These are phyloP conservation scores for Solanum aculeatissimum DNA, from an alignment of 305 asterid species.

Conservation along the genomic window DNA sequence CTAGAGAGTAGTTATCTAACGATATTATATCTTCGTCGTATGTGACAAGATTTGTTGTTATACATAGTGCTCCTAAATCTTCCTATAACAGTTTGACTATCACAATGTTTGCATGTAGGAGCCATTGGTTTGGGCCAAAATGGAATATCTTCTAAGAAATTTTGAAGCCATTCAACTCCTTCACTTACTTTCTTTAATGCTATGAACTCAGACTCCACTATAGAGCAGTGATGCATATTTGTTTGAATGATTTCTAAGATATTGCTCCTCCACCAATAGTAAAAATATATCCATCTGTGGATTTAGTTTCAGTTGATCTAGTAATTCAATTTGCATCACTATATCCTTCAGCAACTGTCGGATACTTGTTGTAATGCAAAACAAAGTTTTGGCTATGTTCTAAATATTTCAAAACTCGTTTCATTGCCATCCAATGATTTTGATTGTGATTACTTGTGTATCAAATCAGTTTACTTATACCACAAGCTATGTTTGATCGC, in stretches of 20 bases:
- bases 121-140: background rate
- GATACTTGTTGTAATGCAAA: background rate
- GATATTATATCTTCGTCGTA: too few species aligned
- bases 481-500: background rate
- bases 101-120: background rate
- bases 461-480: background rate
- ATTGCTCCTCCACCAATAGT: too few species aligned
- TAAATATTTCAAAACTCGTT: background rate
- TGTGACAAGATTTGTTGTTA: background rate
- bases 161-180: too few species aligned
- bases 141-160: too few species aligned
- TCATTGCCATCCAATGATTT: background rate
- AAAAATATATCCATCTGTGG: too few species aligned
- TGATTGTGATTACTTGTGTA: background rate
- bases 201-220: background rate
- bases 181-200: background rate
- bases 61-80: background rate
- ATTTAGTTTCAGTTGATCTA: too few species aligned
- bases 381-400: background rate
- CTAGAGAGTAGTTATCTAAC: background rate
- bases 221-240: background rate
- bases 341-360: too few species aligned
- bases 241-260: background rate
- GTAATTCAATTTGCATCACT: too few species aligned
- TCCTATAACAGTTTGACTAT: background rate